Evolutionary conservation across 352 stramenopile genomes (phyloP), one percentile per base, ranked within the genome.

Genomic region (Phytophthora nicotianae): DNA sequence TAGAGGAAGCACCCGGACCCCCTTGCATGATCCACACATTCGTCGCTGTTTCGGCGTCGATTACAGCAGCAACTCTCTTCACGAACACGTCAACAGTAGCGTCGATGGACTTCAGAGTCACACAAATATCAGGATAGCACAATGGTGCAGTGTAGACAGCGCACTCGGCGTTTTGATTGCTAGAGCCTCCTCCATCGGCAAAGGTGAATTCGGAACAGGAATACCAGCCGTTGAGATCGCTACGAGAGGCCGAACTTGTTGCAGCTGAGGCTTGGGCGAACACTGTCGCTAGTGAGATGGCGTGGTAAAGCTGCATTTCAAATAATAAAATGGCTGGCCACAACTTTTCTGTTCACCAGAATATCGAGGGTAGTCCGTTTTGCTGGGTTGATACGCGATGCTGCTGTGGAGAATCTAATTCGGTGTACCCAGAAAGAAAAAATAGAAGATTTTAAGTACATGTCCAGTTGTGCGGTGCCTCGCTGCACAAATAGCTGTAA

Each of bases 1-100:
- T 74, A 9, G 74, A 83, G 2, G 60, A 69, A 23, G 62, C 64
- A 21, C 75, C 78, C 0, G 75, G 67, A 4, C 73, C 75, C 9
- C 75, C 77, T 65, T 81, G 64, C 24, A 85, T 47, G 27, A 85
- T 60, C 75, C 75, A 84, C 2, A 87, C 56, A 50, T 80, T 83
- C 2, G 57, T 51, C 14, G 59, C 57, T 21, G 41, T 50, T 9
- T 61, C 56, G 6, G 58, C 9, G 32, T 78, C 57, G 14, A 3
- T 24, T 20, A 42, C 14, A 26, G 72, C 73, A 16, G 46, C 49
- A 1, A 83, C 43, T 4, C 78, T 65, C 54, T 87, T 84, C 3
- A 81, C 62, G 32, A 84, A 84, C 11, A 82, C 63, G n/a, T 73
- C 56, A 5, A 85, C 52, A 1, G 55, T 77, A 1, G 40, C 42